Base-by-base conservation (phyloP, 371 early-diverging fungal species). In the Rhizopus microsporus region DNA sequence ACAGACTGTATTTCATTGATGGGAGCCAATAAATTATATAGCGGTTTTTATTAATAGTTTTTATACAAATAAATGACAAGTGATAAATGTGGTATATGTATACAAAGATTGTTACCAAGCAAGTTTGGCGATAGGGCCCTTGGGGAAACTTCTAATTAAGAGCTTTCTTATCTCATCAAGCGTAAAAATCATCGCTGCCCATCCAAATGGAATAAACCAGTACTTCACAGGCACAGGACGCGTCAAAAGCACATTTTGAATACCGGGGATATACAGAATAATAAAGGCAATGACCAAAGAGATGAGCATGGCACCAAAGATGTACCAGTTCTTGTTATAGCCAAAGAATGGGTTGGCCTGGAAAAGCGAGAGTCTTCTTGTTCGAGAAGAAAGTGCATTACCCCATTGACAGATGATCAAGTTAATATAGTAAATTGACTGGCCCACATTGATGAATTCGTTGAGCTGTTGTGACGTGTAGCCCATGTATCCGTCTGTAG, bases 161-260 rank as follows among this genome's bases (percentile, higher is more conserved):
- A 71, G 44, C 63, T 88, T 88, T 31, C 88, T 64, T 5, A 56
- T 30, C 62, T 87, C 87, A 60, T 86, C 88, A 51, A 78, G 71
- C 29, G 74, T n/a, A 33, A 86, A 45, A 44, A 86, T 74, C 33
- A 77, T 69, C 1, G 72, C 43, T 1, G 84, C 83, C 65, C 83
- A 83, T 1, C 81, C 87, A 43, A 87, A 62, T 1, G 91, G 88
- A 42, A 90, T 69, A 59, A 88, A 81, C 87, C 89, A 92, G 63
- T 76, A 88, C 69, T 82, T 66, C 29, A 78, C 68, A 7, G 91
- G 91, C 17, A 92, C 80, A 4, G 79, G 74, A n/a, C 74, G 67
- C 0, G 90, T 90, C n/a, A 72, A 55, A 42, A 92, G 83, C 13
- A 85, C 67, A 16, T 44, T 40, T 38, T 90, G 83, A 50, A 86